Conservation (phyloP, 768 basidiomycete genomes). For the Xerocomellus intermedius region DNA sequence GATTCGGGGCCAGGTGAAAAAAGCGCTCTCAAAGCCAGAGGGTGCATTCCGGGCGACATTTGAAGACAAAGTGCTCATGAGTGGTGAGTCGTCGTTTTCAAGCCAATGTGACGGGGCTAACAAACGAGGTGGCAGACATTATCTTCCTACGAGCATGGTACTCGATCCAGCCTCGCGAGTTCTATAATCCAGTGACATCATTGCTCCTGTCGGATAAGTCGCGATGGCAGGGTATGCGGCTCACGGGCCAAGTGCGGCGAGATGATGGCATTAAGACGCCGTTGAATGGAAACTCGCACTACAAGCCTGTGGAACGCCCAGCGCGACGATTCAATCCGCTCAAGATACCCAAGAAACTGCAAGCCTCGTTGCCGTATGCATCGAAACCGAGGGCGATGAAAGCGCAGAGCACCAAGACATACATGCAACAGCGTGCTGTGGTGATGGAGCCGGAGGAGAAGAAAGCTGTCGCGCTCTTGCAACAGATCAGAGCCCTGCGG, state of each 20-base stretch:
- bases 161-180: slow-evolving; percentile 89
- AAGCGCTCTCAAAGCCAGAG: slow-evolving; percentile 91
- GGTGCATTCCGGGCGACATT: slow-evolving; percentile 96
- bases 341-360: slow-evolving; percentile 85
- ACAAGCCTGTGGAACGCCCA: slow-evolving; percentile 78
- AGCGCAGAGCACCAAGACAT: slow-evolving; percentile 73
- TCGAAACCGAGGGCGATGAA: slow-evolving; percentile 87
- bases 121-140: slow-evolving; percentile 57
- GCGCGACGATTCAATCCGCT: slow-evolving; percentile 89
- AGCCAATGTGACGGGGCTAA: not conserved
- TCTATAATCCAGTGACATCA: slow-evolving; percentile 95
- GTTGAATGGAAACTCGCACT: slow-evolving; percentile 76
- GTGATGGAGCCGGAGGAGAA: slow-evolving; percentile 95
- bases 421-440: slow-evolving; percentile 92
- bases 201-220: slow-evolving; percentile 79
- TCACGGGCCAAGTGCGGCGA: slow-evolving; percentile 90
- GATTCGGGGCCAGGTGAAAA: slow-evolving; percentile 95
- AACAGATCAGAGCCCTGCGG: slow-evolving; percentile 88
- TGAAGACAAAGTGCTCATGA: slow-evolving; percentile 96
- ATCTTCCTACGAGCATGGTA: slow-evolving; percentile 97
- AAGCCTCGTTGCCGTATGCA: slow-evolving; percentile 86
- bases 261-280: slow-evolving; percentile 85
- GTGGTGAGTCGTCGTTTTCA: slow-evolving; percentile 57
- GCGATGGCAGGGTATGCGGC: slow-evolving; percentile 92
- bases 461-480: slow-evolving; percentile 84